Evolutionary conservation across 495 filamentous ascomycete species (phyloP).

Genomic region (Thermothielavioides terrestris): DNA sequence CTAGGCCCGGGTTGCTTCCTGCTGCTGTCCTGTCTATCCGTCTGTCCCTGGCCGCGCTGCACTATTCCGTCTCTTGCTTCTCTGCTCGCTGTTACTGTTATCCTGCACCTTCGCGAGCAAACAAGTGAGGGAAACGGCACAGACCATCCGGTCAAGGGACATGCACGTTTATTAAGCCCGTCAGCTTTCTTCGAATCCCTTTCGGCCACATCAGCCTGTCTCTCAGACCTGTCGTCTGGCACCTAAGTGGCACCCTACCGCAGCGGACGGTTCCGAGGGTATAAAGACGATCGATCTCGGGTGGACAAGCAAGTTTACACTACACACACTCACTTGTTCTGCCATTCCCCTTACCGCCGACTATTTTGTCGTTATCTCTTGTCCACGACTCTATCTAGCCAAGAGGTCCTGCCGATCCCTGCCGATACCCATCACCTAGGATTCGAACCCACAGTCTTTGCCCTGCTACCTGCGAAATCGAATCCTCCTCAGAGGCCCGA

Average conservation of each 20-base stretch:
- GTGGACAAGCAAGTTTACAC: conserved; percentile 13
- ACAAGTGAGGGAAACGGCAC: conserved; percentile 23
- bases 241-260: conserved; percentile 11
- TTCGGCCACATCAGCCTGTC: conserved; percentile 32
- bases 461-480: too few species aligned
- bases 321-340: background rate
- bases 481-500: too few species aligned
- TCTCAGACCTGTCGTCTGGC: conserved; percentile 10
- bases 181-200: conserved; percentile 30
- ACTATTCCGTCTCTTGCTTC: conserved; percentile 33
- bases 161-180: conserved; percentile 16
- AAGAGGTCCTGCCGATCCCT: background rate
- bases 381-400: background rate
- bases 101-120: conserved; percentile 38
- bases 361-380: too few species aligned
- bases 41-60: conserved; percentile 29
- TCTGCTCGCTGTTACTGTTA: conserved; percentile 29
- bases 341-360: background rate
- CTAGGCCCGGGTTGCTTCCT: background rate
- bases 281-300: conserved; percentile 14
- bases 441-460: background rate
- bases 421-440: background rate
- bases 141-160: conserved; percentile 2
- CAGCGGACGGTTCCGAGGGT: background rate
- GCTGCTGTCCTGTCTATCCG: conserved; percentile 1